Percentiles rank a stretch among this genome's conserved stretches.
phyloP scores from a whole-genome alignment of 2,329 filamentous ascomycete species.

The Aspergillus transmontanensis region DNA sequence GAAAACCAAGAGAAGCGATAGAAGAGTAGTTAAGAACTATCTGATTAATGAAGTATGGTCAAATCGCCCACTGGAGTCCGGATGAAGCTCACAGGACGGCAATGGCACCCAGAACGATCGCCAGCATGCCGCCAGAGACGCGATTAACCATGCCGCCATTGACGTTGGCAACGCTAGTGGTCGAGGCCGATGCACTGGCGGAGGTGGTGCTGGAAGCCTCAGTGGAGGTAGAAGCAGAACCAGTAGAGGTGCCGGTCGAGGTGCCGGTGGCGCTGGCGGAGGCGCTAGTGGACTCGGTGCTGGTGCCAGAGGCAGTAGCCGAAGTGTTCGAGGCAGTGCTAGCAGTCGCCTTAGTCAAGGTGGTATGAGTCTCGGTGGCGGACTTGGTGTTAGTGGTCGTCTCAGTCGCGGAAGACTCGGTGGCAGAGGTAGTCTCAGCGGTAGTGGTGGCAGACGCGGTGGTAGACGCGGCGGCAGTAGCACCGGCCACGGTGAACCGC shows the following conservation, averaged over 20 bases:
- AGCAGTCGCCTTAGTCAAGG: conserved; percentile 21
- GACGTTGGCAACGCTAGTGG: conserved; percentile 30
- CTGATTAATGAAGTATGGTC: background rate
- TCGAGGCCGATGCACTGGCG: conserved; percentile 24
- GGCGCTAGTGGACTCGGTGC: conserved; percentile 10
- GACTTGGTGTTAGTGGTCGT: conserved; percentile 24
- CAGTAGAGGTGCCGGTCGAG: conserved; percentile 12
- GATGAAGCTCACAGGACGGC: conserved; percentile 35
- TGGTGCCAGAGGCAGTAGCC: conserved; percentile 17
- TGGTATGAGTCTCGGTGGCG: conserved; percentile 22
- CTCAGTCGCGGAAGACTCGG: conserved; percentile 25
- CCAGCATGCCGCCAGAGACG: conserved; percentile 39
- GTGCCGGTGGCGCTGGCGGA: conserved; percentile 21
- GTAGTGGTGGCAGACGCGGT: conserved; percentile 27
- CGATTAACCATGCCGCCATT: conserved; percentile 35
- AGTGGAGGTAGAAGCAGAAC: conserved; percentile 17
- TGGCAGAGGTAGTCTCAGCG: conserved; percentile 21
- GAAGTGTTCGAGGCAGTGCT: conserved; percentile 21
- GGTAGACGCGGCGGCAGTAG: conserved; percentile 40
- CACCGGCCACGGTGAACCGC: conserved; percentile 53
- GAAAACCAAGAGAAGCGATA: background rate
- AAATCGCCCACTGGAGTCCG: background rate
- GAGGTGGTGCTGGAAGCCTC: conserved; percentile 25
- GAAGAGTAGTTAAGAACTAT: conserved; percentile 7
- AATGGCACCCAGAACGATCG: conserved; percentile 36